Conservation (phyloP, 1,284 basidiomycete genomes). For the Ganoderma multipileum region DNA sequence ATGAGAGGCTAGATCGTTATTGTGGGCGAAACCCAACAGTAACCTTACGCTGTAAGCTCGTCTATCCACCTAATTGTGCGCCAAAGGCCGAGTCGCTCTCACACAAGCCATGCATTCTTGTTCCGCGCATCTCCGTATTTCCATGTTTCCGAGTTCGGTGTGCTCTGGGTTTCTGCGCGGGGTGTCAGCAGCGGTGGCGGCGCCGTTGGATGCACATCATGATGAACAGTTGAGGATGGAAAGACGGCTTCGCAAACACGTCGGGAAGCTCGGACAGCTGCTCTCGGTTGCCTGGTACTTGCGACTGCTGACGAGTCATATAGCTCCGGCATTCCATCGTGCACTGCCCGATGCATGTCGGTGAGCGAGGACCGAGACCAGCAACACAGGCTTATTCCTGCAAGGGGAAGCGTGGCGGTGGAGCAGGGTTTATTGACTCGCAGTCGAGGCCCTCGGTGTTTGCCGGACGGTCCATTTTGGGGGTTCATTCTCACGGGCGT, state of each 20-base stretch:
- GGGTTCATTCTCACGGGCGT: conserved; percentile 28
- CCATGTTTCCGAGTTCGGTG: not conserved
- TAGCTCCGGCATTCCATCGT: conserved; percentile 4
- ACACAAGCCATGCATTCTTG: not conserved
- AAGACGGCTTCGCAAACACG: conserved; percentile 1
- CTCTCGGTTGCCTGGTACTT: not conserved
- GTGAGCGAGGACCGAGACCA: conserved; percentile 20
- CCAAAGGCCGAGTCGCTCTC: not conserved
- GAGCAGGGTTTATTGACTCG: conserved; percentile 23
- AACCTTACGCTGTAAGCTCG: not conserved
- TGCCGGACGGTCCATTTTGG: conserved; percentile 16
- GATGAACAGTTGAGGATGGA: conserved; percentile 25
- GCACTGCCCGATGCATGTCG: not conserved
- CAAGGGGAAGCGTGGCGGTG: conserved; percentile 26
- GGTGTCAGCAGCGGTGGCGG: conserved; percentile 20
- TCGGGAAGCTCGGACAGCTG: conserved; percentile 7
- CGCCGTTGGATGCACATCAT: conserved; percentile 23
- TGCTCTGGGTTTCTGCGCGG: not conserved
- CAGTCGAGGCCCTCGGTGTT: conserved; percentile 16
- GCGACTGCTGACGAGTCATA: conserved; percentile 5
- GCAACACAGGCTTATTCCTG: conserved; percentile 32
- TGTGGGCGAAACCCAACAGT: not conserved
- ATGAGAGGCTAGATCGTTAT: not conserved
- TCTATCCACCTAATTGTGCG: conserved; percentile 9
- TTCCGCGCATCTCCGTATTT: conserved; percentile 1